A percentile compares a stretch with the other conserved stretches of the same genome.
These are phyloP conservation scores for Lunasporangiospora selenospora DNA, from an alignment of 192 early-diverging fungal species.

Conservation along the genomic window DNA sequence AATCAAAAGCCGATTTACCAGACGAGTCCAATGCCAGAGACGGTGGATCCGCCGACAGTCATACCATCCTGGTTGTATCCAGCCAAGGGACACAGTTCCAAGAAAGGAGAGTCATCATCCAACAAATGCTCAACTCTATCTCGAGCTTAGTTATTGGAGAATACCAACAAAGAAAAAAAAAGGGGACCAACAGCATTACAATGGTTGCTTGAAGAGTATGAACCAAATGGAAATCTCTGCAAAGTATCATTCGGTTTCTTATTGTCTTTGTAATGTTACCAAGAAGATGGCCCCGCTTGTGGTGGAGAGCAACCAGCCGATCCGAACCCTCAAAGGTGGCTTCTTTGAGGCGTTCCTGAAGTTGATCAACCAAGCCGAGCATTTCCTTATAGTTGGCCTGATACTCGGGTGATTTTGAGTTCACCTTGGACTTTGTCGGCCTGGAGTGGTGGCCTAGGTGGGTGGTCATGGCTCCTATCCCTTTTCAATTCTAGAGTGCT, in stretches of 20 bases:
- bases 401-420: constrained; percentile 39
- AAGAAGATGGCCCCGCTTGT: constrained; percentile 62
- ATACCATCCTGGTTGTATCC: constrained; percentile 66
- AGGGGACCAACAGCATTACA: neutral
- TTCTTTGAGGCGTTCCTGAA: constrained; percentile 56
- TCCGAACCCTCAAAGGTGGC: constrained; percentile 58
- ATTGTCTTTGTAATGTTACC: no score
- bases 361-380: constrained; percentile 52
- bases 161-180: neutral
- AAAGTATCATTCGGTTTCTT: no score
- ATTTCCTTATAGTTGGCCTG: constrained; percentile 58
- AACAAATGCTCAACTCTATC: constrained; percentile 66
- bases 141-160: constrained; percentile 56
- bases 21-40: constrained; percentile 68
- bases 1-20: constrained; percentile 46
- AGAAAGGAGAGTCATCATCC: constrained; percentile 69
- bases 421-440: constrained; percentile 40
- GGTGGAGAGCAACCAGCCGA: constrained; percentile 53
- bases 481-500: no score
- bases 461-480: constrained; percentile 20
- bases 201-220: neutral
- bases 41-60: constrained; percentile 68
- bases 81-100: constrained; percentile 66
- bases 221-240: neutral
- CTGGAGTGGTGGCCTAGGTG: constrained; percentile 35